phyloP scores from a whole-genome alignment of 129 eudicot species.

The Artemisia annua region DNA sequence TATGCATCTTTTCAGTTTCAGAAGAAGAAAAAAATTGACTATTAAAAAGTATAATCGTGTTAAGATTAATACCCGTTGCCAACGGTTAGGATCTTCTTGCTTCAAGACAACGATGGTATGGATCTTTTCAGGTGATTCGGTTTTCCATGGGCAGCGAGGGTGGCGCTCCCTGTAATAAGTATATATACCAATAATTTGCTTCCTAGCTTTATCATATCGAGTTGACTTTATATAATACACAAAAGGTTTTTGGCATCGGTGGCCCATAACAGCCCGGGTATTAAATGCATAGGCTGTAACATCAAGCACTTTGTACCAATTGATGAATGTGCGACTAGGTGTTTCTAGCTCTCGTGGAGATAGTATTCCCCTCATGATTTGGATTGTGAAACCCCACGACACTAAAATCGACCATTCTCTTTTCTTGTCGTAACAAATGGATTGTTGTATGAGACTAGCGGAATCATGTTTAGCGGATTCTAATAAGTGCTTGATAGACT shows the following conservation, averaged over 20 bases:
- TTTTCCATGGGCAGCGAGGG: constrained; percentile 61
- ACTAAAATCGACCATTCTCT: constrained; percentile 62
- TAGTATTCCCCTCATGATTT: constrained; percentile 58
- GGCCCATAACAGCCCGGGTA: constrained; percentile 57
- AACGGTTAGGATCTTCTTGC: constrained; percentile 48
- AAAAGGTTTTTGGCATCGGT: constrained; percentile 73
- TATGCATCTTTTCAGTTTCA: no score
- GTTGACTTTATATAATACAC: constrained; percentile 52
- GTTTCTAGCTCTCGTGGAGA: constrained; percentile 75
- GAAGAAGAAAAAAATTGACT: no score
- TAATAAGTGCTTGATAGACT: constrained; percentile 44
- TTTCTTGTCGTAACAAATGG: constrained; percentile 65
- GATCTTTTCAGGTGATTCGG: constrained; percentile 57
- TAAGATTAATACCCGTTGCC: constrained; percentile 51
- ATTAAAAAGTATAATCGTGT: not conserved
- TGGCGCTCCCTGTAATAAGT: constrained; percentile 35
- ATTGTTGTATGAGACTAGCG: constrained; percentile 74
- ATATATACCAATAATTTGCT: constrained; percentile 56
- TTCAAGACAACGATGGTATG: constrained; percentile 56
- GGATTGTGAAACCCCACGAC: constrained; percentile 82
- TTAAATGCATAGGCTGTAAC: constrained; percentile 79
- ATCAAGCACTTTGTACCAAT: constrained; percentile 79
- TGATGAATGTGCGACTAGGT: constrained; percentile 70
- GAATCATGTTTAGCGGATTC: constrained; percentile 54
- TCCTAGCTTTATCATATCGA: constrained; percentile 41